Base-by-base conservation (phyloP, 2,329 filamentous ascomycete genomes). In the Ophiostoma sp. region DNA sequence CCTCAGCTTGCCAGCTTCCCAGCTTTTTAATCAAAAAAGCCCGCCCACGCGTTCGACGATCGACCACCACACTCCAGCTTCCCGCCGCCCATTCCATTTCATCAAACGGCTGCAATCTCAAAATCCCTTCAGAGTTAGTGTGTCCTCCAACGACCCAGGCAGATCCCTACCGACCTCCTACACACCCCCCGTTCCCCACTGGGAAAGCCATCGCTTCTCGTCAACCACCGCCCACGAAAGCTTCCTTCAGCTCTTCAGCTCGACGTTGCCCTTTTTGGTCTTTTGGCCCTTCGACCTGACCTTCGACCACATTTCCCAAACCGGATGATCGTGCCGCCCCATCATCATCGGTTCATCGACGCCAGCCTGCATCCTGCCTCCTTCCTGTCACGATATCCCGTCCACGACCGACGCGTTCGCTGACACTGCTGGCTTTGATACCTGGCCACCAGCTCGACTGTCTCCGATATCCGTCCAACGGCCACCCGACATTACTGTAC, bases 71-170 rank as follows among this genome's bases (percentile, higher is more conserved):
- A 45, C 59, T 4, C 33, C 52, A 19, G 19, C 7, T n/a, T 17
- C 22, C 19, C 33, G 36, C 17, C 69, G 25, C 25, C 57, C 55
- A 52, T 64, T 71, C 69, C 57, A 64, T 69, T 33, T 57, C 55
- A 55, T 64, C 42, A 36, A 71, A 64, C 55, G 55, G 55, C 69
- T 28, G 55, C 36, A 63, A 71, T 71, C 55, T 63, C 39, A 22
- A 42, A 57, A 42, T 59, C 50, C 68, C 50, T 57, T 59, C 68
- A 36, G 45, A 69, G 4, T 57, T 70, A 70, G 68, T 70, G 33
- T 57, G 39, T 31, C 64, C 50, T 70, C 33, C 31, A 19, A 33
- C 68, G 48, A 69, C 63, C 63, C 45, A 36, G 66, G 48, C 66
- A 69, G 48, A 69, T 39, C 66, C 66, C 48, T 69, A 31, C 66